Evolutionary conservation across 129 eudicot species (phyloP).

Genomic region (Ambrosia trifida): DNA sequence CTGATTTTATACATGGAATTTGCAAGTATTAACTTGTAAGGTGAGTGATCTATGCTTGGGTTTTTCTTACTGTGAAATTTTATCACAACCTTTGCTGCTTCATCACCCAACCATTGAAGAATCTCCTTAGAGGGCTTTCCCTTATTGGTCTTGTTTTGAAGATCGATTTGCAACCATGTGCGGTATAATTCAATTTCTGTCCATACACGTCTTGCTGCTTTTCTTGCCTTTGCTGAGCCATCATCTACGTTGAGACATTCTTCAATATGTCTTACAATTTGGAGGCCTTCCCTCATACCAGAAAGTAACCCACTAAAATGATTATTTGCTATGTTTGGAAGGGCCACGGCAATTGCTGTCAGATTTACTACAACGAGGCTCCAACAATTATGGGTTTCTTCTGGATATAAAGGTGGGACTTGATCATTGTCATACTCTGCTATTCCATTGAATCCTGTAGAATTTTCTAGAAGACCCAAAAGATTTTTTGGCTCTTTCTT

Average conservation of each 20-base stretch:
- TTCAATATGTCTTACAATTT: background rate
- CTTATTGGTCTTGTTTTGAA: background rate
- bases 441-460: constrained; percentile 14
- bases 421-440: background rate
- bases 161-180: background rate
- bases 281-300: background rate
- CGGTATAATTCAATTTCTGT: background rate
- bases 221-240: background rate
- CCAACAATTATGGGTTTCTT: constrained; percentile 18
- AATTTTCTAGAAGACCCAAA: background rate
- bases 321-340: background rate
- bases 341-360: background rate
- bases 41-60: background rate
- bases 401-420: background rate
- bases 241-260: background rate
- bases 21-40: background rate
- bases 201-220: background rate
- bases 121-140: background rate
- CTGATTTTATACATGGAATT: background rate
- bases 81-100: background rate
- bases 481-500: background rate
- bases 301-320: background rate
- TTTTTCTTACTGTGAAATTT: background rate
- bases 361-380: background rate
- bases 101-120: background rate